These are phyloP conservation scores for Hyphopichia buzzinii DNA, from an alignment of 1,139 yeast species.

Conservation along the genomic window DNA sequence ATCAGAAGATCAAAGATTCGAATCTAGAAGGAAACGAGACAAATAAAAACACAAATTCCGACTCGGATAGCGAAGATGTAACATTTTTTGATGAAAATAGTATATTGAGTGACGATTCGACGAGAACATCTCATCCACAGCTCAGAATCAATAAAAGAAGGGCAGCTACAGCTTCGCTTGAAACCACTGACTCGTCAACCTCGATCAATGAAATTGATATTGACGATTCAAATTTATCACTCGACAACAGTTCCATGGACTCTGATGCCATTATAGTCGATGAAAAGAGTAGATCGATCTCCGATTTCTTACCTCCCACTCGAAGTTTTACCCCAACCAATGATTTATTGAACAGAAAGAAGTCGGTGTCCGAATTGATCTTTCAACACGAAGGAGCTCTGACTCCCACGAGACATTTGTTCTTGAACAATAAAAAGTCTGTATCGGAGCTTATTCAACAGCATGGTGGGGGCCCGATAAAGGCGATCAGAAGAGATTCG, in stretches of 20 bases:
- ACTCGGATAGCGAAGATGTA: constrained; percentile 1
- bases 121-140: not conserved
- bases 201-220: constrained; percentile 1
- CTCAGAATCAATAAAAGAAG: not conserved
- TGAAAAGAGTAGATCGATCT: constrained; percentile 3
- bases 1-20: not conserved
- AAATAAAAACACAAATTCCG: not conserved
- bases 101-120: constrained; percentile 3
- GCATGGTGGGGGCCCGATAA: constrained; percentile 3
- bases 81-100: constrained; percentile 1
- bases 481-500: constrained; percentile 3
- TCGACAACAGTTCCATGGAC: constrained; percentile 1
- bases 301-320: constrained; percentile 4
- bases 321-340: constrained; percentile 4
- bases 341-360: not conserved
- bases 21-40: not conserved
- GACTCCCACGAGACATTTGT: not conserved
- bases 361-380: constrained; percentile 4
- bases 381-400: constrained; percentile 4
- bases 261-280: constrained; percentile 2
- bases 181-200: not conserved
- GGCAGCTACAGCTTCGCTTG: constrained; percentile 1
- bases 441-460: constrained; percentile 5
- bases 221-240: constrained; percentile 2
- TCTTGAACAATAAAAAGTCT: constrained; percentile 2